Evolutionary conservation across 2,329 filamentous ascomycete species (phyloP).

Genomic region (Fusarium incarnatum): DNA sequence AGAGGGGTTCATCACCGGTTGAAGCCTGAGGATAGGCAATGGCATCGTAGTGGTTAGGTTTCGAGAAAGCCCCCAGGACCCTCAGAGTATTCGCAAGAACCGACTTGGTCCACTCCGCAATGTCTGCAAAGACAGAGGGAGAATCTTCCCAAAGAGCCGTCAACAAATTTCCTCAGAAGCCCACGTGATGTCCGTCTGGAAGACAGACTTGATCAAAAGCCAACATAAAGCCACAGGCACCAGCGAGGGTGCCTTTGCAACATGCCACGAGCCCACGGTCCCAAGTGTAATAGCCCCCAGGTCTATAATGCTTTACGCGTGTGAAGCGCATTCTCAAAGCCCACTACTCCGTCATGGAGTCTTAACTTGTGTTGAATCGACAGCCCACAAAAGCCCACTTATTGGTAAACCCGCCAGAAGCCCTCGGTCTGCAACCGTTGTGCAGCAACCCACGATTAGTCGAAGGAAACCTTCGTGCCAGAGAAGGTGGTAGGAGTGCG

Average conservation of each 20-base stretch:
- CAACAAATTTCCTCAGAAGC: slow-evolving; percentile 58
- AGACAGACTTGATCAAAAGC: slow-evolving; percentile 45
- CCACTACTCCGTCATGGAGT: slow-evolving; percentile 57
- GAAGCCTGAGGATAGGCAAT: slow-evolving; percentile 31
- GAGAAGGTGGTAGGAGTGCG: slow-evolving; percentile 54
- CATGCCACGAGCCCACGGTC: slow-evolving; percentile 56
- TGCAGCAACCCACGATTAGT: slow-evolving; percentile 55
- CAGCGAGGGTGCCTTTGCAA: slow-evolving; percentile 28
- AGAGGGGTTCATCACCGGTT: slow-evolving; percentile 32
- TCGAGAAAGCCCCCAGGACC: slow-evolving; percentile 54
- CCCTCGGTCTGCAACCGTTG: slow-evolving; percentile 55
- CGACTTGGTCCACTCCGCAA: slow-evolving; percentile 49
- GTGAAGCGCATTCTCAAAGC: slow-evolving; percentile 65
- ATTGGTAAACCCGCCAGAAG: slow-evolving; percentile 56
- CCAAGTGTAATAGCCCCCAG: slow-evolving; percentile 64
- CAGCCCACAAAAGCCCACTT: slow-evolving; percentile 65
- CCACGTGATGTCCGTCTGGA: slow-evolving; percentile 48
- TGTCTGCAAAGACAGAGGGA: slow-evolving; percentile 29
- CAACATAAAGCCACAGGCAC: slow-evolving; percentile 50
- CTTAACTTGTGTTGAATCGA: slow-evolving; percentile 62
- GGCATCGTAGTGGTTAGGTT: slow-evolving; percentile 36
- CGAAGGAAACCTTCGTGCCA: slow-evolving; percentile 84
- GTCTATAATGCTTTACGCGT: slow-evolving; percentile 61
- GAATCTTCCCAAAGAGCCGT: slow-evolving; percentile 50
- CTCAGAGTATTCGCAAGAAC: slow-evolving; percentile 53